These are phyloP conservation scores for Epichloe bromicola DNA, from an alignment of 2,329 filamentous ascomycete genomes.

Conservation along the genomic window DNA sequence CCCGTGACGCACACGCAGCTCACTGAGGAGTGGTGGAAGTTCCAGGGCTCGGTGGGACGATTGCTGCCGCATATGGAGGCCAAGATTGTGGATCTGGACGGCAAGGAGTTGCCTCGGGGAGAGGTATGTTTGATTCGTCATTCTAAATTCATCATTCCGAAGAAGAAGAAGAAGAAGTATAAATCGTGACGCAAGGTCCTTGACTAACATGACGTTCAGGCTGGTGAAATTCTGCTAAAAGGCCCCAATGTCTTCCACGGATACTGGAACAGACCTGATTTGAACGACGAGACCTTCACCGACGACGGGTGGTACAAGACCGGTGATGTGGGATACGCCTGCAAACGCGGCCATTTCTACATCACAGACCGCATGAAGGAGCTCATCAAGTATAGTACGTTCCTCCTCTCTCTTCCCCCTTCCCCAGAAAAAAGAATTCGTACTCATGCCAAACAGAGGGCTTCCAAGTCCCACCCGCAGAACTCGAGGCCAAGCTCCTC, in stretches of 20 bases:
- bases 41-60: slow-evolving; percentile 65
- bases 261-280: slow-evolving; percentile 61
- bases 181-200: no score
- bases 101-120: slow-evolving; percentile 41
- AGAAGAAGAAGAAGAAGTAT: background rate
- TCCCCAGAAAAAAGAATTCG: no score
- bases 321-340: slow-evolving; percentile 72
- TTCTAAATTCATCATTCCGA: no score
- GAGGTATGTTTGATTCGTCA: slow-evolving; percentile 15
- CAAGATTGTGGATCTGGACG: slow-evolving; percentile 60
- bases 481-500: slow-evolving; percentile 41
- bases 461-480: slow-evolving; percentile 56
- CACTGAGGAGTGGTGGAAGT: slow-evolving; percentile 63
- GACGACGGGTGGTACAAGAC: slow-evolving; percentile 80
- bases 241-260: slow-evolving; percentile 73
- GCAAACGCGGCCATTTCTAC: slow-evolving; percentile 68
- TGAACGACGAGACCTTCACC: slow-evolving; percentile 59
- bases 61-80: slow-evolving; percentile 69
- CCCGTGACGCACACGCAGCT: slow-evolving; percentile 64
- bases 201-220: slow-evolving; percentile 1
- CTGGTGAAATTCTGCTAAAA: slow-evolving; percentile 59
- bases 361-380: slow-evolving; percentile 80
- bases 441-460: slow-evolving; percentile 38
- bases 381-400: slow-evolving; percentile 40
- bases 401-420: fast-evolving